Evolutionary conservation across 345 rosid species (phyloP).

Genomic region (Syzygium aqueum): DNA sequence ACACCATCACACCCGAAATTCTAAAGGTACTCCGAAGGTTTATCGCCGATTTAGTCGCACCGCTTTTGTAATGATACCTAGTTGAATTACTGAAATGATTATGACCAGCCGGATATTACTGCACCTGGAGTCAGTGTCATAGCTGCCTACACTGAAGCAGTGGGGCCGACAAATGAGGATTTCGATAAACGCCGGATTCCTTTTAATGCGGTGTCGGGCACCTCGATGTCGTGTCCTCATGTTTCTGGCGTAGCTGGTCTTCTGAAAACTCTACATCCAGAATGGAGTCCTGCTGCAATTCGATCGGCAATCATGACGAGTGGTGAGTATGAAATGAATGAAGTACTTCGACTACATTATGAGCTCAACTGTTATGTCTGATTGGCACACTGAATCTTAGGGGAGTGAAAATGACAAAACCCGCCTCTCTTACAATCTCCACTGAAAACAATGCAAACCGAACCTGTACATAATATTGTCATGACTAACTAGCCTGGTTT

Average conservation of each 20-base stretch:
- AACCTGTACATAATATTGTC: neutral
- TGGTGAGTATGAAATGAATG: constrained; percentile 21
- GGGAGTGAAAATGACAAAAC: neutral
- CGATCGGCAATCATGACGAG: constrained; percentile 76
- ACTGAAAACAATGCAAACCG: neutral
- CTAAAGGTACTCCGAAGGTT: constrained; percentile 34
- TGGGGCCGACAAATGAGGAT: constrained; percentile 36
- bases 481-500: neutral
- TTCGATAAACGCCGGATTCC: constrained; percentile 45
- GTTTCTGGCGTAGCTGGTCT: constrained; percentile 72
- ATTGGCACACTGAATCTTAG: neutral
- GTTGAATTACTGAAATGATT: neutral
- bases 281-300: constrained; percentile 83
- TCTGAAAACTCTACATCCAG: constrained; percentile 57
- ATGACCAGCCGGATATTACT: constrained; percentile 57
- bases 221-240: constrained; percentile 93
- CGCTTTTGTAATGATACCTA: neutral
- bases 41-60: neutral
- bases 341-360: neutral
- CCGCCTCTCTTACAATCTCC: neutral
- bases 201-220: constrained; percentile 53
- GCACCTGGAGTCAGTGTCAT: constrained; percentile 84
- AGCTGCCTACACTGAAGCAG: constrained; percentile 60
- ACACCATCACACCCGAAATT: constrained; percentile 43
- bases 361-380: neutral